Evolutionary conservation across 2,329 filamentous ascomycete genomes (phyloP).

Genomic region (Alternaria rosae): DNA sequence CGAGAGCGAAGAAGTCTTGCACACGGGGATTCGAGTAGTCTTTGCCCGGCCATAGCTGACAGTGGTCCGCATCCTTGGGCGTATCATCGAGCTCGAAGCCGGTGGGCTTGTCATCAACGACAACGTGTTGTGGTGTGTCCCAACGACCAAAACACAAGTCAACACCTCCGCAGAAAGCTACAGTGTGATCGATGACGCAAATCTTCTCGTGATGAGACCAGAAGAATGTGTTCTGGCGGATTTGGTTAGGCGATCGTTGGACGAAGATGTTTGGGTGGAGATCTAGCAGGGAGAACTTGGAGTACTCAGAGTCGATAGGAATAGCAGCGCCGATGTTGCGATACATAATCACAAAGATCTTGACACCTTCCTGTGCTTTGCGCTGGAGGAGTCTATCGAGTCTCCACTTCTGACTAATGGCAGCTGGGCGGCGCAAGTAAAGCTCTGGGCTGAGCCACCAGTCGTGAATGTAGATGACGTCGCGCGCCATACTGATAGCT

Average conservation of each 20-base stretch:
- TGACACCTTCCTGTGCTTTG: conserved; percentile 94
- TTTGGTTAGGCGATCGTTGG: conserved; percentile 94
- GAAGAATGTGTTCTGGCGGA: conserved; percentile 99
- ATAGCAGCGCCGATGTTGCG: conserved; percentile 96
- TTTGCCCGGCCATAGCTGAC: conserved; percentile 95
- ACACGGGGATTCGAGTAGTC: conserved; percentile 97
- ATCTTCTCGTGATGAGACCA: conserved; percentile 99
- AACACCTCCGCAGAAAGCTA: conserved; percentile 94
- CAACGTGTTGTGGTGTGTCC: conserved; percentile 92
- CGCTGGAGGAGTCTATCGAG: conserved; percentile 90
- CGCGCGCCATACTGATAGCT: conserved; percentile 94
- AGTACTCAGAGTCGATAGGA: conserved; percentile 97
- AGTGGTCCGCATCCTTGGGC: conserved; percentile 90
- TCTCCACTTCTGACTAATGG: conserved; percentile 97
- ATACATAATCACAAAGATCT: conserved; percentile 97
- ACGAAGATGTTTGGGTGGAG: conserved; percentile 96
- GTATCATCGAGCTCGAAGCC: conserved; percentile 79
- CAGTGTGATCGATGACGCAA: conserved; percentile 94
- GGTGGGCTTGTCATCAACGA: conserved; percentile 92
- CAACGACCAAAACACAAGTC: conserved; percentile 97
- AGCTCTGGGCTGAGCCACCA: conserved; percentile 98
- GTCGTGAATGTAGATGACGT: conserved; percentile 98
- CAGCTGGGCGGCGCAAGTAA: conserved; percentile 91
- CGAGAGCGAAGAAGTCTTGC: conserved; percentile 90
- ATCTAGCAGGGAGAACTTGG: conserved; percentile 94